A percentile compares a stretch with the other conserved stretches of the same genome.
Evolutionary conservation across 2,329 filamentous ascomycete genomes (phyloP).

Genomic region (Exophiala xenobiotica): DNA sequence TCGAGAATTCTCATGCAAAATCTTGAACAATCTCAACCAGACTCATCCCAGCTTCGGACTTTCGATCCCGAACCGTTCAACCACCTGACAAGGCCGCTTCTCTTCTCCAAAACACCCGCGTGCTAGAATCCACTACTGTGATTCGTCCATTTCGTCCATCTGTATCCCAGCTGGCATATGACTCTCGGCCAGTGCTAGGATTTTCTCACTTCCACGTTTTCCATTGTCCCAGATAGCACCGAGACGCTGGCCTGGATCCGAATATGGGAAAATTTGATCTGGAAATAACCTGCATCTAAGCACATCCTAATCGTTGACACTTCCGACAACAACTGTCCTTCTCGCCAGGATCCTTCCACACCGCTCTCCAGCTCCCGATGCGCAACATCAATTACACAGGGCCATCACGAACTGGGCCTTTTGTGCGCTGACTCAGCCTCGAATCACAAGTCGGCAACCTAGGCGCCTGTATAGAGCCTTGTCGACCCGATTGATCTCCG

Average conservation of each 20-base stretch:
- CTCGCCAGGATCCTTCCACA: slow-evolving; percentile 9
- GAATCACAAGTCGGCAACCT: neutral
- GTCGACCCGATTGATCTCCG: slow-evolving; percentile 4
- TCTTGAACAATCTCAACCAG: too few species aligned
- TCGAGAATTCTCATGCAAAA: neutral
- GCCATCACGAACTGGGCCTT: slow-evolving; percentile 9
- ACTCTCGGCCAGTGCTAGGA: slow-evolving; percentile 1
- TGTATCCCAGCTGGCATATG: slow-evolving; percentile 13
- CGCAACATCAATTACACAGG: slow-evolving; percentile 7
- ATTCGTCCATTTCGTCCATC: slow-evolving; percentile 17
- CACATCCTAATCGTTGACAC: slow-evolving; percentile 1
- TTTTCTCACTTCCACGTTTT: slow-evolving; percentile 1
- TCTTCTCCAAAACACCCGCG: slow-evolving; percentile 18
- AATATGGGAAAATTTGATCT: slow-evolving; percentile 24
- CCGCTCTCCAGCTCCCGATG: slow-evolving; percentile 16
- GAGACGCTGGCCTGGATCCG: slow-evolving; percentile 1
- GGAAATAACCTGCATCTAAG: slow-evolving; percentile 15
- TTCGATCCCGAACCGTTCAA: neutral
- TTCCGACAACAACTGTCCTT: neutral
- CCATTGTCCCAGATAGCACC: slow-evolving; percentile 6
- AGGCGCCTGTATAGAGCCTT: slow-evolving; percentile 7
- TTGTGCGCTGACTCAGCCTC: slow-evolving; percentile 8
- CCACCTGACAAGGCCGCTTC: slow-evolving; percentile 7
- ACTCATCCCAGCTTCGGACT: too few species aligned
- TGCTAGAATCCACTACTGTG: slow-evolving; percentile 17